These are phyloP conservation scores for Lepiota venenata DNA, from an alignment of 768 basidiomycete genomes.

Conservation along the genomic window DNA sequence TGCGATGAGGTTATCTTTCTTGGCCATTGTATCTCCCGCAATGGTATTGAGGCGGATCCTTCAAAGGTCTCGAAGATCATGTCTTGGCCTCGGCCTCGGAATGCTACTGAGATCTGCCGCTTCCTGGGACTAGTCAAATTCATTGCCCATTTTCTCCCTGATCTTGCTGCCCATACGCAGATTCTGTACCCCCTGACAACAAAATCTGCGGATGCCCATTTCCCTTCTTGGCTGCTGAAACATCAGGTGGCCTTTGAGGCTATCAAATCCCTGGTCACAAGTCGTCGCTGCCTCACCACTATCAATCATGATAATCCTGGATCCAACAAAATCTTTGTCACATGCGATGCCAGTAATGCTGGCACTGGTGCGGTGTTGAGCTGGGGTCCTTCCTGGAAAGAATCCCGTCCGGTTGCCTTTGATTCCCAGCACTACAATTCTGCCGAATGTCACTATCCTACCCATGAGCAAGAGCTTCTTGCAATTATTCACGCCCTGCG, in stretches of 20 bases:
- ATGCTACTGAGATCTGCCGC: not conserved
- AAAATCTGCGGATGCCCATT: not conserved
- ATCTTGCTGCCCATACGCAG: slow-evolving; percentile 5
- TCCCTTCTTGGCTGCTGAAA: slow-evolving; percentile 14
- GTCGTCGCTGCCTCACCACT: slow-evolving; percentile 21
- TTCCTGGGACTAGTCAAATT: slow-evolving; percentile 15
- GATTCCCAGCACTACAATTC: slow-evolving; percentile 23
- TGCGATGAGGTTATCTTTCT: too few species aligned
- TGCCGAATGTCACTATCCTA: slow-evolving; percentile 30
- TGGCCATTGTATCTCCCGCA: too few species aligned
- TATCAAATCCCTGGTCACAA: slow-evolving; percentile 25
- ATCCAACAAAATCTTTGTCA: slow-evolving; percentile 29
- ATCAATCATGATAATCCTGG: slow-evolving; percentile 15
- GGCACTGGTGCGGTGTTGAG: slow-evolving; percentile 27
- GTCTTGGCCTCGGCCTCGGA: slow-evolving; percentile 19
- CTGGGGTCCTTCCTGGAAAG: slow-evolving; percentile 28
- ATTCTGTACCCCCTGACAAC: slow-evolving; percentile 1
- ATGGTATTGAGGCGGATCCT: too few species aligned
- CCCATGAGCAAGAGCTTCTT: slow-evolving; percentile 35
- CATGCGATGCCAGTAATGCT: slow-evolving; percentile 26
- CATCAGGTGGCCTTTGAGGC: slow-evolving; percentile 25
- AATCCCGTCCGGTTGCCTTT: slow-evolving; percentile 28
- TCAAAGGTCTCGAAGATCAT: not conserved
- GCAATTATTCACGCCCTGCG: slow-evolving; percentile 28
- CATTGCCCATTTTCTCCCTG: slow-evolving; percentile 11